Evolutionary conservation across 352 stramenopile genomes (phyloP).

Genomic region (Nothophytophthora sp.): DNA sequence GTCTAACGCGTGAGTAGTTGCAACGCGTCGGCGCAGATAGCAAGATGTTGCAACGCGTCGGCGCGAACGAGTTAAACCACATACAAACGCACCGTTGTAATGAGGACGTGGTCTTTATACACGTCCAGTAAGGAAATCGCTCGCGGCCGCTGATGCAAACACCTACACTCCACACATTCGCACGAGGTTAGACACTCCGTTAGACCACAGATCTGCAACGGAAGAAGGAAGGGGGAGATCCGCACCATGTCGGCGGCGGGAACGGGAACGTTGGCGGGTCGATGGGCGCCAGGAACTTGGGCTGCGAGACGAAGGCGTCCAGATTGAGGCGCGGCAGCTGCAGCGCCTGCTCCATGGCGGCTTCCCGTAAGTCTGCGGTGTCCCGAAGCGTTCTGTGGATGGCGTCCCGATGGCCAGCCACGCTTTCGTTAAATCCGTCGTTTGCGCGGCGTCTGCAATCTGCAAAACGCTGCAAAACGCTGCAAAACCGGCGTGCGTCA

Average conservation of each 20-base stretch:
- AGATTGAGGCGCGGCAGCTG: slow-evolving; percentile 72
- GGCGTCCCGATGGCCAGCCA: no score
- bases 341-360: slow-evolving; percentile 54
- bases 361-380: neutral
- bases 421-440: no score
- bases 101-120: slow-evolving; percentile 81
- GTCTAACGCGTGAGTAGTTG: no score
- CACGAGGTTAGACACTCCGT: neutral
- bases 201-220: slow-evolving; percentile 1
- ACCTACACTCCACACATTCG: slow-evolving; percentile 18
- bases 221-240: neutral
- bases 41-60: no score
- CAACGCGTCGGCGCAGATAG: no score
- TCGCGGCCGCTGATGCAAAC: slow-evolving; percentile 50
- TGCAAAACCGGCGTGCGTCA: no score
- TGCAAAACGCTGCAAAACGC: neutral
- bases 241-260: slow-evolving; percentile 57
- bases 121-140: slow-evolving; percentile 73
- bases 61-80: no score
- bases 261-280: slow-evolving; percentile 72
- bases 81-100: slow-evolving; percentile 76
- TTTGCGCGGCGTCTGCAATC: slow-evolving; percentile 7
- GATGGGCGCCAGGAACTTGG: slow-evolving; percentile 70
- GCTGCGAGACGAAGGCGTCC: slow-evolving; percentile 42
- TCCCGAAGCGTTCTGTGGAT: neutral